Base-by-base conservation (phyloP, 495 filamentous ascomycete genomes). In the Wilcoxina mikolae region DNA sequence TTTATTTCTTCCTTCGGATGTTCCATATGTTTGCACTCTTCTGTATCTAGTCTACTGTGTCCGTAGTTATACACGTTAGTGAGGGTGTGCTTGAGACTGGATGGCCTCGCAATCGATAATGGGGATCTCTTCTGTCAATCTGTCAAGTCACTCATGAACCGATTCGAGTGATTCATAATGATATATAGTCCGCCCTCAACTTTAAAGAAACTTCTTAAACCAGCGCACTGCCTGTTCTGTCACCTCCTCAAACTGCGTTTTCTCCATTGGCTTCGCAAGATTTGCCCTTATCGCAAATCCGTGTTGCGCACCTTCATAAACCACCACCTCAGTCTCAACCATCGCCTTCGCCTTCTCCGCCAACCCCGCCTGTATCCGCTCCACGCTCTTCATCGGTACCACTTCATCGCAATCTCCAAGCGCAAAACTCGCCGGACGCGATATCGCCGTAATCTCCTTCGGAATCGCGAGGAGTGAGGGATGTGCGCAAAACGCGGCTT, bases 261-360 rank as follows among this genome's bases (percentile, higher is more conserved):
- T 68, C 61, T 78, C 69, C 48, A 65, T 52, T 49, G 69, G 59
- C 59, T 74, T 65, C 11, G 60, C 61, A 10, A 61, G 56, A 64
- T 77, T 70, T 22, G 69, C 73, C 35, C 77, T 64, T 3, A 81
- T 66, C 7, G 78, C 78, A 67, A 83, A 83, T 58, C 61, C 56
- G 67, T 78, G 79, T 56, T 70, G 72, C 4, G 78, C 78, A 5
- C 78, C 79, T 1, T 71, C 61, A 57, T 78, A 78, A 33, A 78
- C 59, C 27, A 73, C 68, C 42, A 75, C 70, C 61, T 81, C 75
- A 33, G 60, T 58, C 31, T 70, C 68, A 43, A 65, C 61, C 20
- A 24, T 28, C 11, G n/a, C 9, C 15, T 67, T 71, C n/a, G 22
- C 23, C 64, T 75, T 74, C 29, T 56, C 60, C 33, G 55, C 64